Percentiles rank a stretch among this genome's conserved stretches.
Conservation (phyloP, 2,329 filamentous ascomycete genomes). For the Coniochaeta sp. region DNA sequence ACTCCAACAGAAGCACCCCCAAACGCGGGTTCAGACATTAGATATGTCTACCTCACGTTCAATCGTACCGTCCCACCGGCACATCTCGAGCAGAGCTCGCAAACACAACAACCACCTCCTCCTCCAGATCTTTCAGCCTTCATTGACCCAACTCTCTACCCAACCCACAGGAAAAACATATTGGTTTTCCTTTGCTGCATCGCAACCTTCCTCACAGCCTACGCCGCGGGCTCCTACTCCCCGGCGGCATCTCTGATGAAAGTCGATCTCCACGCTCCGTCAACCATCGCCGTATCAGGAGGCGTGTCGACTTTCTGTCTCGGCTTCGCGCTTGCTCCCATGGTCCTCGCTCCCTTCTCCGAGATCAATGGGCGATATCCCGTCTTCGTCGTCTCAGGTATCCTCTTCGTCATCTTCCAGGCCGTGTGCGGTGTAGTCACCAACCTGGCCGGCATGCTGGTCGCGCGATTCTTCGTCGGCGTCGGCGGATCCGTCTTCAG, state of each 20-base stretch:
- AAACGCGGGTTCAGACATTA: constrained; percentile 17
- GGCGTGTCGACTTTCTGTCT: constrained; percentile 77
- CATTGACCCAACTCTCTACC: constrained; percentile 68
- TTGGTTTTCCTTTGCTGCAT: constrained; percentile 68
- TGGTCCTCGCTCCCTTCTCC: constrained; percentile 81
- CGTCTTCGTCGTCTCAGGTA: constrained; percentile 68
- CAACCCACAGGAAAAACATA: constrained; percentile 57
- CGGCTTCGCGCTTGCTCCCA: constrained; percentile 77
- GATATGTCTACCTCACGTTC: constrained; percentile 33
- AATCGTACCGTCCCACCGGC: constrained; percentile 26
- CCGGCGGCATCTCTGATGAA: constrained; percentile 58
- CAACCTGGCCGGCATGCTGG: constrained; percentile 64
- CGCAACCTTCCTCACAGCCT: constrained; percentile 72
- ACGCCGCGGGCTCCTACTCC: constrained; percentile 73
- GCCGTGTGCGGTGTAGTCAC: constrained; percentile 66
- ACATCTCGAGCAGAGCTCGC: constrained; percentile 8
- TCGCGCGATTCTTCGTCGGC: constrained; percentile 70
- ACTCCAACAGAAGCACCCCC: background rate
- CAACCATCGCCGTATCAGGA: constrained; percentile 56
- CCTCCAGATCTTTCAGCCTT: constrained; percentile 60
- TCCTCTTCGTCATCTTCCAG: constrained; percentile 65
- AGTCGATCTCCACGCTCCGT: constrained; percentile 55
- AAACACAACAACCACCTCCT: constrained; percentile 17
- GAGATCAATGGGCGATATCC: constrained; percentile 84
- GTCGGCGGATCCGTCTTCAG: constrained; percentile 73